Base-by-base conservation (phyloP, 257 asterid genomes). In the Penstemon newberryi region DNA sequence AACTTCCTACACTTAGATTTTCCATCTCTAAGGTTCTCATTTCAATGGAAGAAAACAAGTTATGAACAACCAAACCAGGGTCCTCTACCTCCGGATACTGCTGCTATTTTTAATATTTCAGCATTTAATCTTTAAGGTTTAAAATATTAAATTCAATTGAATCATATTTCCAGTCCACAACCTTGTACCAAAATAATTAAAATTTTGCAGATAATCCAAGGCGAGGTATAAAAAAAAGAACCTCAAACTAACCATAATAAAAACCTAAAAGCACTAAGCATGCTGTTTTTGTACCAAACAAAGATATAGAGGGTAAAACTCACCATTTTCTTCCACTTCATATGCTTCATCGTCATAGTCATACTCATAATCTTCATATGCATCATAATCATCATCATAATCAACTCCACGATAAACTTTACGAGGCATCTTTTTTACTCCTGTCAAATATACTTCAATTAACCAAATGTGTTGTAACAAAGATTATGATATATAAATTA, bases 391-490 rank as follows among this genome's bases (percentile, higher is more conserved):
- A 45, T 85, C 88, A 61, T 83, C 85, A 56, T 79, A 79, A 74
- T 76, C 82, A 68, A 77, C 46, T 70, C 89, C 84, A 44, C 67
- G 77, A 50, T 63, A 58, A 50, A 73, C 85, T 80, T 93, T 93
- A 56, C 93, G 98, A 71, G 96, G 96, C 98, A 93, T 93, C 70
- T 64, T 70, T 62, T 65, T 66, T 49, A 73, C 75, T 71, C 78
- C 95, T 82, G 75, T 43, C 42, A 61, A 18, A n/a, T 11, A 41
- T 45, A 72, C 6, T 45, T 25, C 1, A 15, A 55, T 55, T 5
- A 25, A 55, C 12, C 38, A 15, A 19, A 19, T 25, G 9, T 5
- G 25, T 55, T 46, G 52, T n/a, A 8, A 33, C 67, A 50, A 60
- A 25, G 64, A 13, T 18, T n/a, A 1, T 2, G 45, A 11, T 18